Percentiles rank a stretch among this genome's conserved stretches.
phyloP scores from a whole-genome alignment of 176 grass and related monocot species.

The Oryza coarctata region DNA sequence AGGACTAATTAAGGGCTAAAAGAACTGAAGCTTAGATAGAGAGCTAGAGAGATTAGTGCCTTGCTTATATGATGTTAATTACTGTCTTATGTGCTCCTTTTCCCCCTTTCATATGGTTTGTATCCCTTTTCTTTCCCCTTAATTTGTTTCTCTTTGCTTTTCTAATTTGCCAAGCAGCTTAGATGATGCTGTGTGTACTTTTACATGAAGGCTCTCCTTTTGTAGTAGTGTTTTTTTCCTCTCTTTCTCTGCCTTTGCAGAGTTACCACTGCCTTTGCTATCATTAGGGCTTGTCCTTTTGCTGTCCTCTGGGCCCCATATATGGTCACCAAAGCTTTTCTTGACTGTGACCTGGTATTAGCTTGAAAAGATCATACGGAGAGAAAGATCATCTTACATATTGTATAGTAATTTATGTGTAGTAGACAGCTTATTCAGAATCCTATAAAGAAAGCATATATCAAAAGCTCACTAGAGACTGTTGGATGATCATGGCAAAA shows the following conservation, averaged over 20 bases:
- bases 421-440: background rate
- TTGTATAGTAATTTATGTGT: background rate
- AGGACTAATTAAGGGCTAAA: background rate
- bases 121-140: background rate
- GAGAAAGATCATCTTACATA: background rate
- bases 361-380: constrained; percentile 28
- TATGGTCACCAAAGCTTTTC: constrained; percentile 44
- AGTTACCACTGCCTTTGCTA: constrained; percentile 43
- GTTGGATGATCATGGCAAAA: background rate
- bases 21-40: background rate
- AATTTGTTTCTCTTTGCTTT: constrained; percentile 13
- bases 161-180: background rate
- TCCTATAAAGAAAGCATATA: background rate
- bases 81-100: background rate
- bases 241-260: background rate
- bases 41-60: background rate
- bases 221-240: constrained; percentile 37
- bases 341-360: constrained; percentile 53
- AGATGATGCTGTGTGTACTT: constrained; percentile 19
- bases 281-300: constrained; percentile 68
- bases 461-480: background rate
- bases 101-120: constrained; percentile 11
- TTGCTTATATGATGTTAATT: constrained; percentile 27
- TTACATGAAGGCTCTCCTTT: constrained; percentile 70
- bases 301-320: constrained; percentile 53